Evolutionary conservation across 129 eudicot species (phyloP), one percentile per base, ranked within the genome.

Genomic region (Pittosporum tobira): DNA sequence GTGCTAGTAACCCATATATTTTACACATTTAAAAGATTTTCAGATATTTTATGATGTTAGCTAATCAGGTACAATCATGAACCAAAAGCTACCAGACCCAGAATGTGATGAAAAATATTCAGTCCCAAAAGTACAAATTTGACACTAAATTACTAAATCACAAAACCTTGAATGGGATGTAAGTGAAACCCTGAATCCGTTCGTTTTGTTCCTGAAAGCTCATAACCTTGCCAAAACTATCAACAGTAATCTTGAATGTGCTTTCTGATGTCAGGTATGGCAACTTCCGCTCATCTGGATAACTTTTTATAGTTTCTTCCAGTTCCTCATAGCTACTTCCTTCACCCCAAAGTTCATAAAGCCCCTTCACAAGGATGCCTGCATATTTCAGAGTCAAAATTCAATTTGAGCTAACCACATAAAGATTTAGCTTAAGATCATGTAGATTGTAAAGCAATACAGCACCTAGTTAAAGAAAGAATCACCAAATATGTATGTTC

Each of bases 271-370:
- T 61, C 73, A 91, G 36, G 83, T 81, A 91, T 5, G 96, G 94
- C 67, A 76, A 71, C 73, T 83, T 87, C 51, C 77, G 58, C 43
- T 87, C 96, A 70, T 83, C 96, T 11, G 96, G 96, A 67, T 76
- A 87, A 48, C 66, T 57, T 63, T 72, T 81, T 66, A 91, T 73
- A 26, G 99, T 81, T 74, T 79, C 96, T 69, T 91, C 94, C 37
- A 91, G 76, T 47, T 91, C 90, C 69, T 83, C 88, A 48, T 87
- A 74, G 30, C 74, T 73, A 45, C 69, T 67, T 52, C 96, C 99
- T 71, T 87, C 96, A 19, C 99, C 99, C 99, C 99, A 91, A n/a
- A 91, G 71, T 61, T 91, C 99, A 75, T 83, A 91, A 63, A 91
- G 81, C 31, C 99, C 99, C 77, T 91, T 91, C 74, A 91, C 94